phyloP scores from a whole-genome alignment of 306 rosid genomes.

The Acacia confusa region DNA sequence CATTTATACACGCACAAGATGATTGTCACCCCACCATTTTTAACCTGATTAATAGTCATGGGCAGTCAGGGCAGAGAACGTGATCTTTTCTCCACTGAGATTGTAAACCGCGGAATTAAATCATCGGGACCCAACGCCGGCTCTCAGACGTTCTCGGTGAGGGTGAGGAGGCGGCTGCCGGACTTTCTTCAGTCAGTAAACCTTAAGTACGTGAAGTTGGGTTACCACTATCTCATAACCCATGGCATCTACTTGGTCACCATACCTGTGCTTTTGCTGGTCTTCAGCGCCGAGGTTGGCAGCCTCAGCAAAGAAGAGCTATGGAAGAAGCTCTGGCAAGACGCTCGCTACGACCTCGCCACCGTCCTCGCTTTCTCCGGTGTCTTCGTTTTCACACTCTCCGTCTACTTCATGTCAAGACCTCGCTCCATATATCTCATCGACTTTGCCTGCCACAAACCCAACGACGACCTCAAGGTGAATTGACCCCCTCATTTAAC shows the following conservation, averaged over 20 bases:
- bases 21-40: neutral
- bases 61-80: constrained; percentile 75
- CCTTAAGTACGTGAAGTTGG: constrained; percentile 90
- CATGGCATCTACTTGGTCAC: constrained; percentile 86
- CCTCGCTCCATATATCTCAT: constrained; percentile 85
- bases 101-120: constrained; percentile 87
- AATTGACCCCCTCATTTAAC: neutral
- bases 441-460: constrained; percentile 77
- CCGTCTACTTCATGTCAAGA: constrained; percentile 87
- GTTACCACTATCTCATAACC: constrained; percentile 86
- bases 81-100: constrained; percentile 81
- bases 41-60: constrained; percentile 35
- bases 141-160: constrained; percentile 76
- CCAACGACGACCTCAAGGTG: constrained; percentile 80
- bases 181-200: constrained; percentile 92
- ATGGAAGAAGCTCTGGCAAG: constrained; percentile 89
- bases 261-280: constrained; percentile 70
- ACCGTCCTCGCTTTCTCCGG: constrained; percentile 74
- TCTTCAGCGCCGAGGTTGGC: constrained; percentile 91
- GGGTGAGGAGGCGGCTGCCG: constrained; percentile 80
- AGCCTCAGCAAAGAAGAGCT: constrained; percentile 75
- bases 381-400: constrained; percentile 78
- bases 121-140: constrained; percentile 92
- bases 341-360: constrained; percentile 80
- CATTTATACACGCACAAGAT: neutral